These are phyloP conservation scores for Annulohypoxylon nitens DNA, from an alignment of 495 filamentous ascomycete species.

Conservation along the genomic window DNA sequence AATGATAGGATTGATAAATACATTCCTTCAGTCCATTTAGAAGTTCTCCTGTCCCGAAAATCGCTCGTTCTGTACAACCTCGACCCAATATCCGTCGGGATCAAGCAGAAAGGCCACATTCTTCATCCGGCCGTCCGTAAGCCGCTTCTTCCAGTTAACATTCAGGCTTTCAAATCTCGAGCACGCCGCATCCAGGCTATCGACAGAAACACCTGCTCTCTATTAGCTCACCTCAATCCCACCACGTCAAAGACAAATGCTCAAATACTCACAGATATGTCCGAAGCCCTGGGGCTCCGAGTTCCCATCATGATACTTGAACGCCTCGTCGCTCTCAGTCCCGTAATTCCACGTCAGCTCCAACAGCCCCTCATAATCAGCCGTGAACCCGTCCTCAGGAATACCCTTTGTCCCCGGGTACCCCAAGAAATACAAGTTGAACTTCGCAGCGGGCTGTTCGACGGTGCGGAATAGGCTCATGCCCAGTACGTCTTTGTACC, in stretches of 20 bases:
- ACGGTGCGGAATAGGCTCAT: conserved; percentile 82
- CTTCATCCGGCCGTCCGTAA: conserved; percentile 93
- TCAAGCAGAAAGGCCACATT: conserved; percentile 95
- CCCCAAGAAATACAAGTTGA: conserved; percentile 94
- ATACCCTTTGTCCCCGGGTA: conserved; percentile 70
- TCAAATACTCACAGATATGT: conserved; percentile 77
- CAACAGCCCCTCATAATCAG: conserved; percentile 82
- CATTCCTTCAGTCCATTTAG: conserved; percentile 40
- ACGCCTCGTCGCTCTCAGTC: conserved; percentile 87
- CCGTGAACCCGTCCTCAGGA: conserved; percentile 65
- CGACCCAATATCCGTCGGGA: conserved; percentile 93
- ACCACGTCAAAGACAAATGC: not conserved
- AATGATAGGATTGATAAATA: not conserved
- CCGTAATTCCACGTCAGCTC: conserved; percentile 98
- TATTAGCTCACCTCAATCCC: conserved; percentile 43
- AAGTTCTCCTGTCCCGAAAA: conserved; percentile 67
- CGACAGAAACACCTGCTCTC: conserved; percentile 79
- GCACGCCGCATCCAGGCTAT: conserved; percentile 88
- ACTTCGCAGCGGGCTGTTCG: conserved; percentile 77
- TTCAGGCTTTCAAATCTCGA: conserved; percentile 83
- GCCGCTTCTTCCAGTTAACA: conserved; percentile 92
- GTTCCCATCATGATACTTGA: conserved; percentile 94
- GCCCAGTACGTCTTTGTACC: conserved; percentile 91
- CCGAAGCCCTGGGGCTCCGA: conserved; percentile 92
- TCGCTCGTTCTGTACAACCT: conserved; percentile 83